Conservation (phyloP, 2,329 filamentous ascomycete species). For the Chaetomium strumarium region DNA sequence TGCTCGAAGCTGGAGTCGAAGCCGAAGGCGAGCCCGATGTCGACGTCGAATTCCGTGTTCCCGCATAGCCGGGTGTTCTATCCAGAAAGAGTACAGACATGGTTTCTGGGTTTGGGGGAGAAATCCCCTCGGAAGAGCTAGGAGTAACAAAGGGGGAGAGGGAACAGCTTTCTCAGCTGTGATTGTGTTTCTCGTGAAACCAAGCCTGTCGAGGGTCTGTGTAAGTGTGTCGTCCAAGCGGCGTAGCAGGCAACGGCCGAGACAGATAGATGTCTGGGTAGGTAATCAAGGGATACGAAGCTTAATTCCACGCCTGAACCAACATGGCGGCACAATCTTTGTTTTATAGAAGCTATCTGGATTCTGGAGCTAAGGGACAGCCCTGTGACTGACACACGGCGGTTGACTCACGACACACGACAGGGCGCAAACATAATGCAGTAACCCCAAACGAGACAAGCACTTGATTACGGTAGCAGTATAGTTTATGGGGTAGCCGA, state of each 20-base stretch:
- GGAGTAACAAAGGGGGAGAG: neutral
- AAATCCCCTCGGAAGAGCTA: neutral
- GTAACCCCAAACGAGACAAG: too few relatives aligned
- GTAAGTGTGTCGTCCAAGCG: neutral
- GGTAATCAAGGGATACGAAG: too few relatives aligned
- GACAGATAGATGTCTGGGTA: neutral
- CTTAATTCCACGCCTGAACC: neutral
- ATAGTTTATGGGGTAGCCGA: neutral
- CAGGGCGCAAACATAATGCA: neutral
- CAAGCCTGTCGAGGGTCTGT: neutral
- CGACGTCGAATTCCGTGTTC: neutral
- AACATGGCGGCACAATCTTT: neutral
- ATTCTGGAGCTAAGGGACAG: neutral
- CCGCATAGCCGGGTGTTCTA: neutral
- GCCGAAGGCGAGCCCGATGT: neutral
- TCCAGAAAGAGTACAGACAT: neutral
- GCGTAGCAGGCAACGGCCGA: neutral
- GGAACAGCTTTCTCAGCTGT: too few relatives aligned
- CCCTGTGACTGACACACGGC: neutral
- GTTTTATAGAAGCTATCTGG: constrained; percentile 1
- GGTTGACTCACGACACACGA: constrained; percentile 14
- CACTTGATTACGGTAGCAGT: neutral
- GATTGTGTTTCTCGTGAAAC: neutral
- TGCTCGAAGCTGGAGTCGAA: neutral
- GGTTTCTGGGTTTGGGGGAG: neutral